phyloP scores from a whole-genome alignment of 169 alveolate genomes.

The Cryptosporidium felis region DNA sequence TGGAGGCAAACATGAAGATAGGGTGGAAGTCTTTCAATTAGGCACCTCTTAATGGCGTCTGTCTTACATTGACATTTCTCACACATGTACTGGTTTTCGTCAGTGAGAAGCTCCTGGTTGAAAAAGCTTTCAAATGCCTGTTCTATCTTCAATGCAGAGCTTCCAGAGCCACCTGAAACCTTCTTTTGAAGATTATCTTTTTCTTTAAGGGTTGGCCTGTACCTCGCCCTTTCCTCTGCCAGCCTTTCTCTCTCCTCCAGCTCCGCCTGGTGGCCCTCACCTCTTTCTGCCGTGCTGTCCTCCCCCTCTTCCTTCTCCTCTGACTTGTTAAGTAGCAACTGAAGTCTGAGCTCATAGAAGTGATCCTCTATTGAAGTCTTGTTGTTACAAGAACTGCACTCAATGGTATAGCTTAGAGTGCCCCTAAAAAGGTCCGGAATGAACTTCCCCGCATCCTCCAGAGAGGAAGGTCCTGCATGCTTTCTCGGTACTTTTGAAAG shows the following conservation, averaged over 20 bases:
- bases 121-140: slow-evolving; percentile 64
- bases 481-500: neutral
- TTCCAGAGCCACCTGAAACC: neutral
- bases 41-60: slow-evolving; percentile 50
- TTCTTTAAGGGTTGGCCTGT: neutral
- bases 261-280: too few relatives aligned
- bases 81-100: slow-evolving; percentile 65
- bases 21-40: slow-evolving; percentile 36
- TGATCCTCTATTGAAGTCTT: slow-evolving; percentile 61
- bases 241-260: neutral
- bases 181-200: neutral
- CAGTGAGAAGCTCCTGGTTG: slow-evolving; percentile 66
- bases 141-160: neutral
- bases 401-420: slow-evolving; percentile 32
- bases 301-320: neutral
- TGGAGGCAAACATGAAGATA: slow-evolving; percentile 68
- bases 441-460: slow-evolving; percentile 2
- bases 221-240: neutral
- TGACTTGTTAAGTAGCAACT: neutral
- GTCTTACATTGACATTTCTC: slow-evolving; percentile 47
- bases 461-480: neutral
- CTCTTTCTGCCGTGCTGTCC: too few relatives aligned
- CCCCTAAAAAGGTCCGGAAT: slow-evolving; percentile 64
- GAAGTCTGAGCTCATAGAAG: slow-evolving; percentile 64
- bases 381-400: slow-evolving; percentile 37